These are phyloP conservation scores for Mucor mucedo DNA, from an alignment of 371 early-diverging fungal genomes.

Conservation along the genomic window DNA sequence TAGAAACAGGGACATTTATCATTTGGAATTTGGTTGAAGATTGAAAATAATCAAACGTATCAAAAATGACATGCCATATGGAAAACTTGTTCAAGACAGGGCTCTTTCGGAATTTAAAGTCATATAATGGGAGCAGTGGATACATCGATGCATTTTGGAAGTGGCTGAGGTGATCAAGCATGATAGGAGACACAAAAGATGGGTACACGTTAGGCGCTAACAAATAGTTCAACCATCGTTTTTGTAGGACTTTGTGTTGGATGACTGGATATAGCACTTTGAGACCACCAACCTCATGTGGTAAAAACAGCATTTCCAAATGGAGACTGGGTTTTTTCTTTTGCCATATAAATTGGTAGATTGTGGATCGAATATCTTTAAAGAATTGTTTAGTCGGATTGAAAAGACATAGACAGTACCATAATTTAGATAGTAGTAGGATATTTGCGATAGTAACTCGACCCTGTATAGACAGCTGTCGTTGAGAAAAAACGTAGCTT, in stretches of 20 bases:
- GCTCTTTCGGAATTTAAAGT: background rate
- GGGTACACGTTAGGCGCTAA: too few relatives aligned
- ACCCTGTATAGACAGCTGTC: slow-evolving; percentile 1
- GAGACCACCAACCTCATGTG: background rate
- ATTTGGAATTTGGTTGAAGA: background rate
- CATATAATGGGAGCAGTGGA: background rate
- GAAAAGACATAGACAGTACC: too few relatives aligned
- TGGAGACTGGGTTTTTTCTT: background rate
- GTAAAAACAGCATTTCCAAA: background rate
- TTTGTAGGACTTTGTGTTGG: too few relatives aligned
- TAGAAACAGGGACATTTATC: background rate
- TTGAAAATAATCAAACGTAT: background rate
- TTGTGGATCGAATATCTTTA: too few relatives aligned
- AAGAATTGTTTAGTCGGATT: too few relatives aligned
- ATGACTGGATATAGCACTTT: too few relatives aligned
- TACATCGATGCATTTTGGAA: background rate
- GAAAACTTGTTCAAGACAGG: background rate
- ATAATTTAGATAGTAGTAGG: background rate
- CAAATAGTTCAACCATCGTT: too few relatives aligned
- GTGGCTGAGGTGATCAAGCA: background rate
- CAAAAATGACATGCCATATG: background rate
- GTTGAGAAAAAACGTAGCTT: too few relatives aligned
- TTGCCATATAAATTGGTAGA: slow-evolving; percentile 11
- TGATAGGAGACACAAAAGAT: too few relatives aligned
- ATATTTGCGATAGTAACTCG: background rate